Conservation (phyloP, 352 stramenopile genomes). For the Pythium pyrilobum region DNA sequence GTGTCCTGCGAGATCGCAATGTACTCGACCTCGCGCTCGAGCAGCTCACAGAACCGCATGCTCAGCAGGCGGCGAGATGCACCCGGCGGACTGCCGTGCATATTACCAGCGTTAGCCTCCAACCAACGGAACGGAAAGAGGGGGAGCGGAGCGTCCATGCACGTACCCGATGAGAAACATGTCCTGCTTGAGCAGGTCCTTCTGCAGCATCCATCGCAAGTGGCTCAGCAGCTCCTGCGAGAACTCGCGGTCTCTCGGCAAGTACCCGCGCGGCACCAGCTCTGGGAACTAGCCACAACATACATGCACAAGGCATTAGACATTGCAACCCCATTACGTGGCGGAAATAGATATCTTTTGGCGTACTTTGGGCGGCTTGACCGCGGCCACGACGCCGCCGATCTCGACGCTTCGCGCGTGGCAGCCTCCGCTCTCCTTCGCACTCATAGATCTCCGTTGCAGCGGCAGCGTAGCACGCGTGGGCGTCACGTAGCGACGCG, state of each 20-base stretch:
- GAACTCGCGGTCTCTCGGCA: constrained; percentile 36
- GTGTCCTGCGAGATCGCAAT: constrained; percentile 93
- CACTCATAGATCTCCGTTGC: not conserved
- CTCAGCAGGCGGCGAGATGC: constrained; percentile 65
- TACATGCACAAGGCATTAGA: too few species aligned
- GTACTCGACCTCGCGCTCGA: constrained; percentile 85
- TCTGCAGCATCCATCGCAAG: constrained; percentile 86
- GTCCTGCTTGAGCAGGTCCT: constrained; percentile 77
- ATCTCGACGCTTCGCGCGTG: constrained; percentile 46
- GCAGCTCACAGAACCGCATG: constrained; percentile 82
- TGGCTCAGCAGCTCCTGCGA: constrained; percentile 67
- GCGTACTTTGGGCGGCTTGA: constrained; percentile 25
- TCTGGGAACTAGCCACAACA: constrained; percentile 27
- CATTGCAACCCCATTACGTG: too few species aligned
- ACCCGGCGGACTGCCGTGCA: constrained; percentile 51
- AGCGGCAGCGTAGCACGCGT: not conserved
- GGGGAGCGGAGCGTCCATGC: not conserved
- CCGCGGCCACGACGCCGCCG: constrained; percentile 40
- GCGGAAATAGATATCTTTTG: too few species aligned
- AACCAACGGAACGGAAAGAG: not conserved
- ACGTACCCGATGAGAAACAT: constrained; percentile 84
- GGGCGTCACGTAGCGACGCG: too few species aligned
- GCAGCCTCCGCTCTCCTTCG: not conserved
- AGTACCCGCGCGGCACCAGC: constrained; percentile 56
- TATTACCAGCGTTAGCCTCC: not conserved